phyloP scores from a whole-genome alignment of 2,329 filamentous ascomycete genomes.

The Cladosporium sp. region DNA sequence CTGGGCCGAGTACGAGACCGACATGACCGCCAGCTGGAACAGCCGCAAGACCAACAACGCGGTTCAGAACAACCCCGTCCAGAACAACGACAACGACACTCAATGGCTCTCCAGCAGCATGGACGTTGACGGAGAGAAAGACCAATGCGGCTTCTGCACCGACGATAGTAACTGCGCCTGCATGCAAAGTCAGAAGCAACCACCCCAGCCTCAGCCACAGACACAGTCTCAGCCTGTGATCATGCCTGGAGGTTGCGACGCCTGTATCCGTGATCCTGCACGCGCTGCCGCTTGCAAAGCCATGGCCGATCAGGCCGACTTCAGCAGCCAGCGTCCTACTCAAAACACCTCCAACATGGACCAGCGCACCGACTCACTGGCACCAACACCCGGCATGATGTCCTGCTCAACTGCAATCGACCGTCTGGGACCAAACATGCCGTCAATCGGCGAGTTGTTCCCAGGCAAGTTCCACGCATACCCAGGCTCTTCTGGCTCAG shows the following conservation, averaged over 20 bases:
- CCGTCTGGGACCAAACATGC: slow-evolving; percentile 10
- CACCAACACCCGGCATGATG: slow-evolving; percentile 23
- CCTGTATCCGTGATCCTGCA: slow-evolving; percentile 32
- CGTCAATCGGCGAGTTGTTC: slow-evolving; percentile 26
- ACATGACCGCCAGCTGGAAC: slow-evolving; percentile 29
- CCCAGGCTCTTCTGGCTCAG: slow-evolving; percentile 16
- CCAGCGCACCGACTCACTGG: slow-evolving; percentile 18
- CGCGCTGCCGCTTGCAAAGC: slow-evolving; percentile 33
- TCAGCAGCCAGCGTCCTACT: neutral
- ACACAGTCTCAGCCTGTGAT: neutral
- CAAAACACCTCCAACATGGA: slow-evolving; percentile 4
- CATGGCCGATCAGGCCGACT: slow-evolving; percentile 25
- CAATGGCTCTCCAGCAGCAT: slow-evolving; percentile 27
- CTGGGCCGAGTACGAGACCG: slow-evolving; percentile 10
- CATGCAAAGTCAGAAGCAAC: slow-evolving; percentile 16
- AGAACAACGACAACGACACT: slow-evolving; percentile 23
- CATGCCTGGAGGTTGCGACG: slow-evolving; percentile 35
- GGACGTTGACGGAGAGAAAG: slow-evolving; percentile 19
- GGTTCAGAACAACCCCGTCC: neutral
- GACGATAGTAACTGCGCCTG: slow-evolving; percentile 33
- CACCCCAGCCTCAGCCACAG: neutral
- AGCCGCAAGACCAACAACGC: slow-evolving; percentile 20
- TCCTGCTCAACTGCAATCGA: slow-evolving; percentile 27
- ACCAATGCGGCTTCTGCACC: slow-evolving; percentile 37
- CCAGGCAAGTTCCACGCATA: slow-evolving; percentile 23